phyloP scores from a whole-genome alignment of 2,329 filamentous ascomycete genomes.

The Alternaria infectoria region DNA sequence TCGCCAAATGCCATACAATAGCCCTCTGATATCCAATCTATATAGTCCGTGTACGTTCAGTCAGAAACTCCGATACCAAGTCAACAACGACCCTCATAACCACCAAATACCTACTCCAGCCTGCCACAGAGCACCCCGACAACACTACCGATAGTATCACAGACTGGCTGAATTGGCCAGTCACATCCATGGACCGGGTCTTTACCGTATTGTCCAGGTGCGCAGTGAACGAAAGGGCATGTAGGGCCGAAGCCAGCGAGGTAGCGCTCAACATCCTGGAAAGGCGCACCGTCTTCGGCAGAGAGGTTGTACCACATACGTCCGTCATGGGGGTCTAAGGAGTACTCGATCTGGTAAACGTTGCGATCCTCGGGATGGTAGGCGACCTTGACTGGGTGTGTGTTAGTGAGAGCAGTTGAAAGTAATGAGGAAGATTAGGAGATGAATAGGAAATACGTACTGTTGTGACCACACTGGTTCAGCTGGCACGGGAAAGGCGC shows the following conservation, averaged over 20 bases:
- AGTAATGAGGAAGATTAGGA: background rate
- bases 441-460: background rate
- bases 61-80: too few relatives aligned
- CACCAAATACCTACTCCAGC: background rate
- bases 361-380: background rate
- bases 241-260: background rate
- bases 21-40: background rate
- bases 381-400: constrained; percentile 2
- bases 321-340: background rate
- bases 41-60: background rate
- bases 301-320: constrained; percentile 8
- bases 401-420: background rate
- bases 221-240: constrained; percentile 3
- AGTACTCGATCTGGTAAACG: constrained; percentile 9
- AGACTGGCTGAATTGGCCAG: background rate
- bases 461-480: constrained; percentile 1
- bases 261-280: constrained; percentile 1
- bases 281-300: constrained; percentile 1
- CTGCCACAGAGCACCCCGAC: background rate
- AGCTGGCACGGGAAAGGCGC: background rate
- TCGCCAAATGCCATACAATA: background rate
- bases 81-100: background rate
- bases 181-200: constrained; percentile 2
- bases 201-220: background rate
- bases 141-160: background rate